These are phyloP conservation scores for Trichoderma cornu-damae DNA, from an alignment of 2,329 filamentous ascomycete species.

Conservation along the genomic window DNA sequence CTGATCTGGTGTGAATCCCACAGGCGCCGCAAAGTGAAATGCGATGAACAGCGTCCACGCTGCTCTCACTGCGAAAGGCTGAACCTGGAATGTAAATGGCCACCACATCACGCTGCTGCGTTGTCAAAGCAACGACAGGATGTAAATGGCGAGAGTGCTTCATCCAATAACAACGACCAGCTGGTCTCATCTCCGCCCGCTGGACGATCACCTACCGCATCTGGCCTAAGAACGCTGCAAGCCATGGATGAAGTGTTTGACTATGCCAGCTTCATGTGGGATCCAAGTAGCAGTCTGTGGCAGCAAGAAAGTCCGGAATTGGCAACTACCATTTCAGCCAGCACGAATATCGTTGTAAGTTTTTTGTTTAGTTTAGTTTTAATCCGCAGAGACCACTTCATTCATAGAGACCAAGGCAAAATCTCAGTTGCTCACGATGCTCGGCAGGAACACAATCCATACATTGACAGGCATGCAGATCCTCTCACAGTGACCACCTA, in stretches of 20 bases:
- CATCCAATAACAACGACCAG: slow-evolving; percentile 17
- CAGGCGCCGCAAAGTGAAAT: slow-evolving; percentile 19
- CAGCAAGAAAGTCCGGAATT: slow-evolving; percentile 19
- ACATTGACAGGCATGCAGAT: background rate
- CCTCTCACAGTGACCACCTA: background rate
- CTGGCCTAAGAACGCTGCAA: slow-evolving; percentile 27
- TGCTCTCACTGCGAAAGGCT: slow-evolving; percentile 49
- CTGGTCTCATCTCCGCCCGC: slow-evolving; percentile 28
- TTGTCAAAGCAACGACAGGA: slow-evolving; percentile 22
- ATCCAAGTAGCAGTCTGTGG: slow-evolving; percentile 32
- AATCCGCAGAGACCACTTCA: no score
- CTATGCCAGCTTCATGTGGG: slow-evolving; percentile 47
- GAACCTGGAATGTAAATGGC: slow-evolving; percentile 50
- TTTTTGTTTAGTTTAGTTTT: background rate
- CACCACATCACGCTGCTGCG: slow-evolving; percentile 22
- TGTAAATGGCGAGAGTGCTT: slow-evolving; percentile 21
- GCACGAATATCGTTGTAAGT: slow-evolving; percentile 22
- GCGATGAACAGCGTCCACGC: slow-evolving; percentile 44
- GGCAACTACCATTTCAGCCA: background rate
- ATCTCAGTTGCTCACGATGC: background rate
- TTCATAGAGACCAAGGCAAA: background rate
- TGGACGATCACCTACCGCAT: slow-evolving; percentile 27
- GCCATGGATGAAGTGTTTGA: slow-evolving; percentile 42
- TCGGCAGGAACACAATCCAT: background rate
- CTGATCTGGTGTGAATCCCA: background rate